Conservation (phyloP, 371 early-diverging fungal species). For the Lichtheimia corymbifera region DNA sequence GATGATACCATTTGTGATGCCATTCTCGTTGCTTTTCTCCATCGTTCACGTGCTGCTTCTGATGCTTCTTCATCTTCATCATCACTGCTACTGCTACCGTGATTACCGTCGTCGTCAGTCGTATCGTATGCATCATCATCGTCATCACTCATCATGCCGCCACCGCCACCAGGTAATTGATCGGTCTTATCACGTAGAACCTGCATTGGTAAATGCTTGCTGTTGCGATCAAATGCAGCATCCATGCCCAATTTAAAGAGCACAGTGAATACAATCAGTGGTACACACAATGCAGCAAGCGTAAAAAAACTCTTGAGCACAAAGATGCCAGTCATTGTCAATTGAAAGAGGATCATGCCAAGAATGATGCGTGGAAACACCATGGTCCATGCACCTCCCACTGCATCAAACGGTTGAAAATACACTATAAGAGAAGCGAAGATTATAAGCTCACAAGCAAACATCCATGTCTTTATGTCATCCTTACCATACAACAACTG, state of each 20-base stretch:
- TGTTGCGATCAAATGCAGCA: slow-evolving; percentile 49
- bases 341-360: slow-evolving; percentile 82
- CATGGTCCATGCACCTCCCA: slow-evolving; percentile 78
- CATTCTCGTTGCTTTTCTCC: slow-evolving; percentile 27
- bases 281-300: slow-evolving; percentile 40
- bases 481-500: slow-evolving; percentile 71
- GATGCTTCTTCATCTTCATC: slow-evolving; percentile 2
- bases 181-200: slow-evolving; percentile 25
- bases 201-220: slow-evolving; percentile 42
- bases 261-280: slow-evolving; percentile 50
- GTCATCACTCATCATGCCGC: neutral
- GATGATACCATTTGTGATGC: slow-evolving; percentile 13
- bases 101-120: neutral
- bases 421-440: slow-evolving; percentile 52
- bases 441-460: neutral
- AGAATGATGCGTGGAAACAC: slow-evolving; percentile 77
- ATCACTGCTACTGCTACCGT: neutral
- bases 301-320: slow-evolving; percentile 48
- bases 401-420: slow-evolving; percentile 83
- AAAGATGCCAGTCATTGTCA: slow-evolving; percentile 79
- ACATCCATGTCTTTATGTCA: too few species aligned
- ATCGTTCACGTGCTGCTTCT: slow-evolving; percentile 16
- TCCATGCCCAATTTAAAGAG: slow-evolving; percentile 52
- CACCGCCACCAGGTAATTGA: slow-evolving; percentile 16
- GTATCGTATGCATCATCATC: neutral